Evolutionary conservation across 768 basidiomycete species (phyloP), one percentile per base, ranked within the genome.

Genomic region (Strobilomyces echinocephalus): DNA sequence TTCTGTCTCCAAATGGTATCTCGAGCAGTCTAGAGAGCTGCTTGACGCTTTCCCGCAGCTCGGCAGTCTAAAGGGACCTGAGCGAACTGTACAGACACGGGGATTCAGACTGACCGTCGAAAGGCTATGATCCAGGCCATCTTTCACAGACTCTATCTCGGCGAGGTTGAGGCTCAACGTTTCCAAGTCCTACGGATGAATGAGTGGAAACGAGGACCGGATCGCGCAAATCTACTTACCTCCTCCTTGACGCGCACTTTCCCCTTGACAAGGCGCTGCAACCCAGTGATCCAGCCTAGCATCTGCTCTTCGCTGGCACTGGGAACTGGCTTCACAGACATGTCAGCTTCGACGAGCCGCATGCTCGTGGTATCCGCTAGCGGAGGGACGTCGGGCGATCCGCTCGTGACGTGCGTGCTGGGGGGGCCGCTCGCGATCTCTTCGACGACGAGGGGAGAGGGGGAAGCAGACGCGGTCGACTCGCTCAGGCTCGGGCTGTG

Each of bases 261-360:
- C 1, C 54, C 69, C 48, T 70, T 69, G 53, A 69, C 21, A 42
- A 69, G 69, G 41, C 69, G 67, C n/a, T 69, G 68, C 31, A 69
- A 39, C 14, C 53, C 57, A 5, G 26, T 0, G n/a, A 61, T 52
- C 68, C 68, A 69, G 26, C 24, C 10, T 1, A 16, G n/a, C 0
- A 66, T 24, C 45, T 55, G 54, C 18, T 59, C 59, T 34, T 56
- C 57, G 24, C 12, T 3, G 14, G 45, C 16, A 1, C 36, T 49
- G 5, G 49, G 24, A 4, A 39, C 28, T 3, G 40, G 20, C 21
- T 31, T 50, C 3, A 34, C 49, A 21, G 33, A 21, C 2, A 39
- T 10, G 15, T 15, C 40, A 2, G n/a, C 45, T 26, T 35, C 49
- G 24, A 26, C 20, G 7, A 48, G 41, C 10, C 46, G 44, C 30